Base-by-base conservation (phyloP, 306 rosid species). In the Amphicarpaea edgeworthii region DNA sequence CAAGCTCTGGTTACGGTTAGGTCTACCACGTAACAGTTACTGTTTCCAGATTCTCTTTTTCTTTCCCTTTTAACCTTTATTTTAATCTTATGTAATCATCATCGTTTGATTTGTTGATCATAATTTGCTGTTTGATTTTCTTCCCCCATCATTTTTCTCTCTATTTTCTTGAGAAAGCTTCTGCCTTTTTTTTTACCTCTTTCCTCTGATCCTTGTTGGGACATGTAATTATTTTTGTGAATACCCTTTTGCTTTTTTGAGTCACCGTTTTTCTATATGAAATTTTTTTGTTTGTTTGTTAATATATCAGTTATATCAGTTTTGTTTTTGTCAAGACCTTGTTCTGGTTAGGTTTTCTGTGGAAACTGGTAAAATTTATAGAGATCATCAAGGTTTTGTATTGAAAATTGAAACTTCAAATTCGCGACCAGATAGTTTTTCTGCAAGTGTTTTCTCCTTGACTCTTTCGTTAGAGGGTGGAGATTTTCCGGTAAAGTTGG, bases 381-480 rank as follows among this genome's bases (percentile, higher is more conserved):
- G n/a, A 5, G 64, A 59, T 59, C 66, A 59, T 28, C n/a, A n/a
- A n/a, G 66, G 12, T 14, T 5, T 1, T 28, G 66, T 30, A 30
- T 59, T 59, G 42, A 30, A 28, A 14, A 8, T 28, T 28, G 41
- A 59, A 59, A 6, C 38, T 12, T 24, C 64, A 57, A 57, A 57
- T 58, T 58, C 12, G 2, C 17, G 4, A 58, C 40, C 19, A 5
- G 37, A 1, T 26, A 58, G 7, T 1, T 58, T 58, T 55, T 58
- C 38, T 26, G 17, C 38, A 6, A 60, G 12, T 7, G 21, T 30
- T 61, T 15, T 61, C 7, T 16, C 43, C 8, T 34, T 61, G 14
- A 61, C 6, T 46, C 26, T 61, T 60, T 61, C n/a, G 68, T 61
- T 32, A 61, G 66, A 30, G 67, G 24, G 24, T 61, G 14, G 16